Conservation (phyloP, 805 yeast genomes). For the Saccharomycodes ludwigii region DNA sequence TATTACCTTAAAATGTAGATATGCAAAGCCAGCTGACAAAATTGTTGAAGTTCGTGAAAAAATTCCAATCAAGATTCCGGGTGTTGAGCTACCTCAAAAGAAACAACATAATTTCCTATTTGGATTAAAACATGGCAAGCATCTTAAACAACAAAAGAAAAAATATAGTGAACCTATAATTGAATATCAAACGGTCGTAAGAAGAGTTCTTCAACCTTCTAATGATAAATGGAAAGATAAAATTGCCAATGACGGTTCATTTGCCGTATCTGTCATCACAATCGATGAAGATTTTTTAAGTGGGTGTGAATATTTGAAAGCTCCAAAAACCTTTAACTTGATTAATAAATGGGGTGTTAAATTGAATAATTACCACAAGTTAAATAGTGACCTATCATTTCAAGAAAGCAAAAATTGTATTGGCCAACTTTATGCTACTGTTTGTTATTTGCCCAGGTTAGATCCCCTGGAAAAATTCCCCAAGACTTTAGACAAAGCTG, state of each 20-base stretch:
- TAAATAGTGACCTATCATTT: slow-evolving; percentile 1
- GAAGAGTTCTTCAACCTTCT: slow-evolving; percentile 23
- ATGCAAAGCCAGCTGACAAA: slow-evolving; percentile 33
- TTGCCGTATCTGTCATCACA: slow-evolving; percentile 63
- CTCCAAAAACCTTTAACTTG: slow-evolving; percentile 8
- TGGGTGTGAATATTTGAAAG: slow-evolving; percentile 8
- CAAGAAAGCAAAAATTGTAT: slow-evolving; percentile 30
- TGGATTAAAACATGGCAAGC: slow-evolving; percentile 5
- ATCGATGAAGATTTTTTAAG: slow-evolving; percentile 12
- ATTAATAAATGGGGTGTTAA: slow-evolving; percentile 63
- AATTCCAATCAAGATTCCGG: slow-evolving; percentile 32
- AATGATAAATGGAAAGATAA: slow-evolving; percentile 48
- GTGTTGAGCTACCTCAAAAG: neutral
- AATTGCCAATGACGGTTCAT: slow-evolving; percentile 81
- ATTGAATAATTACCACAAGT: slow-evolving; percentile 2
- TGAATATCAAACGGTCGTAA: slow-evolving; percentile 36
- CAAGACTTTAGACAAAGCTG: slow-evolving; percentile 48
- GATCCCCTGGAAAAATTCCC: slow-evolving; percentile 55
- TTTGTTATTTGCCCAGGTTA: slow-evolving; percentile 57
- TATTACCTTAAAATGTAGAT: slow-evolving; percentile 59
- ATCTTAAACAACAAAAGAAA: slow-evolving; percentile 29
- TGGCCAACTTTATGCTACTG: slow-evolving; percentile 54
- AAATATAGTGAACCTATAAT: slow-evolving; percentile 29
- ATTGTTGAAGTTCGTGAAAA: slow-evolving; percentile 51
- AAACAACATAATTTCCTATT: slow-evolving; percentile 13